Percentiles rank a stretch among this genome's conserved stretches.
Evolutionary conservation across 768 basidiomycete genomes (phyloP).

Genomic region (Russula sp.): DNA sequence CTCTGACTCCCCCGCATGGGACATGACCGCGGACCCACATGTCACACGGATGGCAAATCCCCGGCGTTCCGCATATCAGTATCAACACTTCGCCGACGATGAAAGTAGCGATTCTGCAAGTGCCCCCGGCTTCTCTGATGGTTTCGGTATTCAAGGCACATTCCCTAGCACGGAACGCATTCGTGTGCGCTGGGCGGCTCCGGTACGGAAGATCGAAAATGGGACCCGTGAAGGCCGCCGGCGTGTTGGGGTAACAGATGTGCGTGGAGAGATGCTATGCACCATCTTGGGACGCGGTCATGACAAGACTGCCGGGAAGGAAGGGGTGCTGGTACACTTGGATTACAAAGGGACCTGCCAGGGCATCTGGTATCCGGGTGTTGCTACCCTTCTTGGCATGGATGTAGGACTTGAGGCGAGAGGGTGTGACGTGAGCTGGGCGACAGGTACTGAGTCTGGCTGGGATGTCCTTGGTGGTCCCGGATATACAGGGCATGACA

Average conservation of each 20-base stretch:
- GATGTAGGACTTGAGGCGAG: slow-evolving; percentile 66
- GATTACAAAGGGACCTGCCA: slow-evolving; percentile 70
- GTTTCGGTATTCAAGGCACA: slow-evolving; percentile 65
- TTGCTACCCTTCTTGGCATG: slow-evolving; percentile 74
- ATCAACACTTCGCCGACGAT: slow-evolving; percentile 72
- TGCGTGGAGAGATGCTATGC: slow-evolving; percentile 62
- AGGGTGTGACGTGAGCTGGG: slow-evolving; percentile 66
- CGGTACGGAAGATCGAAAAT: slow-evolving; percentile 41
- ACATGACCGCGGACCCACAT: slow-evolving; percentile 69
- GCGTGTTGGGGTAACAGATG: slow-evolving; percentile 64
- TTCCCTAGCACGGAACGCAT: slow-evolving; percentile 74
- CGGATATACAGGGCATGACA: slow-evolving; percentile 69
- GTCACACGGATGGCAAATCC: slow-evolving; percentile 51
- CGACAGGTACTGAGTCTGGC: slow-evolving; percentile 39
- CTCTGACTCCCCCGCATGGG: slow-evolving; percentile 57
- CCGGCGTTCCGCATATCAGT: slow-evolving; percentile 50
- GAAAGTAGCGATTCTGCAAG: slow-evolving; percentile 71
- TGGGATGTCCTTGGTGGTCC: slow-evolving; percentile 61
- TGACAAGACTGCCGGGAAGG: slow-evolving; percentile 33
- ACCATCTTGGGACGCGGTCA: slow-evolving; percentile 45
- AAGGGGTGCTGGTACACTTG: slow-evolving; percentile 56
- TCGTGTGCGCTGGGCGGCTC: slow-evolving; percentile 65
- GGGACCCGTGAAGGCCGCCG: slow-evolving; percentile 49
- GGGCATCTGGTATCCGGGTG: slow-evolving; percentile 77
- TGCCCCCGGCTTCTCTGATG: slow-evolving; percentile 49